Base-by-base conservation (phyloP, 1,139 yeast genomes). In the Blastobotrys aristatus region DNA sequence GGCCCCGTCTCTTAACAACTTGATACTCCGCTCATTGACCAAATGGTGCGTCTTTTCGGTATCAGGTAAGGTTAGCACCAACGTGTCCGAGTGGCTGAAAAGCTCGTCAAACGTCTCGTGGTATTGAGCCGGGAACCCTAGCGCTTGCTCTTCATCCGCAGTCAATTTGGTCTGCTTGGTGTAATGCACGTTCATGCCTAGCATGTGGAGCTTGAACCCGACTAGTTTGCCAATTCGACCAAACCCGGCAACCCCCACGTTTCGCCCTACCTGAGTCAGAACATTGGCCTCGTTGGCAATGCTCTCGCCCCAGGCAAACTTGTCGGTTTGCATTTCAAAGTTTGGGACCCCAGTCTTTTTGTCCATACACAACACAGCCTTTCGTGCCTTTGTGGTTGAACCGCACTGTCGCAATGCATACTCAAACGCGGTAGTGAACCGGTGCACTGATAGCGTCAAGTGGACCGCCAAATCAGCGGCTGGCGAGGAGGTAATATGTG, bases 401-500 rank as follows among this genome's bases (percentile, higher is more conserved):
- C 70, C 69, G 7, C 57, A 55, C 6, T 58, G 51, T 42, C 72
- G 66, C 39, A 81, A 66, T 26, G 69, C 62, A 13, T 64, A 60
- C 51, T 76, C 79, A 62, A 77, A 79, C 17, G 74, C 63, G 2
- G 74, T 66, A 52, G 82, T 79, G 66, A 76, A 74, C 54, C 95
- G 72, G 66, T 82, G 83, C 29, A 82, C 75, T 33, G 77, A 71
- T 51, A 85, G 64, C 0, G 86, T 67, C 56, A 82, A 72, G 58
- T 72, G 76, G 42, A 84, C 66, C 0, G 82, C 94, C 51, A 80
- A 65, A 57, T 87, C 95, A 1, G 94, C 88, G n/a, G 87, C 96
- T 11, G 87, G 85, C 43, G 72, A 77, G 3, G 83, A 77, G 0
- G 86, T 79, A 39, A 72, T 67, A 0, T 61, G 62, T 2, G 64